A percentile compares a stretch with the other conserved stretches of the same genome.
Evolutionary conservation across 345 rosid genomes (phyloP).

Genomic region (Bruguiera sexangula): DNA sequence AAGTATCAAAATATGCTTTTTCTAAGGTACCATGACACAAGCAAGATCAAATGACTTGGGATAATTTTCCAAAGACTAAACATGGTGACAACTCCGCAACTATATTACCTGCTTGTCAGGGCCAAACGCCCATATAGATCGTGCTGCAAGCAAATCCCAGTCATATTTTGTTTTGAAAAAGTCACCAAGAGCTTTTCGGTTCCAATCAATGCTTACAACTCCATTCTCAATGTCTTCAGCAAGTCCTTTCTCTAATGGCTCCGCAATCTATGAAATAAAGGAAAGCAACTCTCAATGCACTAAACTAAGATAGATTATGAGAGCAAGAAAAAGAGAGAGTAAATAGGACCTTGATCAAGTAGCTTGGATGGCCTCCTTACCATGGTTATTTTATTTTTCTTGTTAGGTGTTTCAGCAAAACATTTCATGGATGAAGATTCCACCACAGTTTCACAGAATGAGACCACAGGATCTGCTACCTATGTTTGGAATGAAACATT

Average conservation of each 20-base stretch:
- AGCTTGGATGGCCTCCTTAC: slow-evolving; percentile 30
- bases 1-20: background rate
- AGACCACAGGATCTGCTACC: slow-evolving; percentile 99
- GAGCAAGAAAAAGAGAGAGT: background rate
- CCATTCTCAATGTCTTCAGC: slow-evolving; percentile 94
- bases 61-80: slow-evolving; percentile 1
- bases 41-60: background rate
- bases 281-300: slow-evolving; percentile 6
- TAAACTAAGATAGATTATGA: background rate
- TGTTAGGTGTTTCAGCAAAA: slow-evolving; percentile 98
- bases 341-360: slow-evolving; percentile 1
- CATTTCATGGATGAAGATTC: slow-evolving; percentile 98
- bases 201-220: slow-evolving; percentile 89
- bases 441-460: slow-evolving; percentile 97
- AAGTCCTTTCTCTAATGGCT: slow-evolving; percentile 94
- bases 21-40: background rate
- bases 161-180: slow-evolving; percentile 89
- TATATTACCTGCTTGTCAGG: slow-evolving; percentile 90
- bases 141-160: slow-evolving; percentile 97
- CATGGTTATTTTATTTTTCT: slow-evolving; percentile 96
- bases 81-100: background rate
- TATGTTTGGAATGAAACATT: slow-evolving; percentile 27
- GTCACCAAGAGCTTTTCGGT: slow-evolving; percentile 78
- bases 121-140: slow-evolving; percentile 98
- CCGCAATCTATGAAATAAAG: slow-evolving; percentile 64